phyloP scores from a whole-genome alignment of 441 rosid species.

The Arabidopsis hybrid region DNA sequence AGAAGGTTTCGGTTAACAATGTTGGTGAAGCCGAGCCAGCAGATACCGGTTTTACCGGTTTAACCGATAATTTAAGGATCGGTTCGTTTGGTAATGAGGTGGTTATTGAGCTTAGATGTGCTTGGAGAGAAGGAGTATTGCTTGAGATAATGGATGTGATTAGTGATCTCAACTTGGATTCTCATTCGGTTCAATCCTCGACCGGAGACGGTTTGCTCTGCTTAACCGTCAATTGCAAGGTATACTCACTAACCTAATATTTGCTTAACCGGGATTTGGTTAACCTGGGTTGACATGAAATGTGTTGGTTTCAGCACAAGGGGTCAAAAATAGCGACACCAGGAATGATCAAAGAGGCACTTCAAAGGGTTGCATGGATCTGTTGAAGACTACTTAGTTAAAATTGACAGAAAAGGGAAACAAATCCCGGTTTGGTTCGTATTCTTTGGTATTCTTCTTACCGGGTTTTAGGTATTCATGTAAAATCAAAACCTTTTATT shows the following conservation, averaged over 20 bases:
- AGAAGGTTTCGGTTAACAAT: conserved; percentile 7
- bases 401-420: background rate
- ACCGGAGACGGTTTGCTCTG: conserved; percentile 68
- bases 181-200: conserved; percentile 79
- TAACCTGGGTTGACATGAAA: conserved; percentile 10
- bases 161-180: conserved; percentile 73
- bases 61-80: conserved; percentile 55
- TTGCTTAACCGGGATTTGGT: conserved; percentile 5
- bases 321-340: conserved; percentile 54
- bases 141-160: conserved; percentile 76
- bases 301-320: conserved; percentile 56
- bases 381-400: conserved; percentile 43
- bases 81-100: conserved; percentile 59
- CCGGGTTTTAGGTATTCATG: conserved; percentile 29
- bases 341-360: conserved; percentile 60
- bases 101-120: conserved; percentile 72
- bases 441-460: conserved; percentile 13
- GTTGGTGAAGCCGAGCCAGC: conserved; percentile 51
- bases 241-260: conserved; percentile 34
- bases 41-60: conserved; percentile 50
- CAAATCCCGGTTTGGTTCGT: conserved; percentile 14
- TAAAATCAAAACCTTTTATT: background rate
- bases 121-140: conserved; percentile 85
- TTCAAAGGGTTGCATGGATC: conserved; percentile 63
- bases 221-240: conserved; percentile 77